These are phyloP conservation scores for Tremellales sp. DNA, from an alignment of 1,284 basidiomycete genomes.

Conservation along the genomic window DNA sequence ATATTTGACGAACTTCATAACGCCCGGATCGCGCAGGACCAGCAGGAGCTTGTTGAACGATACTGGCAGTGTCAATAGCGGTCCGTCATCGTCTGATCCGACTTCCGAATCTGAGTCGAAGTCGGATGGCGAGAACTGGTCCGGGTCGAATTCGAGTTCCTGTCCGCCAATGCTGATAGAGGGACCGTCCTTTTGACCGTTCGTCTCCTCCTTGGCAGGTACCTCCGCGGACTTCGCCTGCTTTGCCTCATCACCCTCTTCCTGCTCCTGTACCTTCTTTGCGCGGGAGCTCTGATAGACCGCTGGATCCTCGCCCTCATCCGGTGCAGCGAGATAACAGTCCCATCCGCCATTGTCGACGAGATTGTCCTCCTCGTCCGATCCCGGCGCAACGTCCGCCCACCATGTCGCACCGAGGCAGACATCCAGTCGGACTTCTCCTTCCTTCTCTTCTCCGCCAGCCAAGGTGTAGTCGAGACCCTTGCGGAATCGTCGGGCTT, in stretches of 20 bases:
- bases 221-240: conserved; percentile 3
- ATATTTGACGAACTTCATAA: conserved; percentile 92
- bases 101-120: conserved; percentile 55
- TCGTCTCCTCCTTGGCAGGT: conserved; percentile 4
- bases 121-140: conserved; percentile 47
- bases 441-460: conserved; percentile 68
- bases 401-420: conserved; percentile 86
- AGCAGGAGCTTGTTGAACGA: conserved; percentile 86
- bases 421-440: conserved; percentile 76
- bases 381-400: conserved; percentile 47
- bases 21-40: conserved; percentile 86
- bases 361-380: conserved; percentile 49
- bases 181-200: conserved; percentile 19
- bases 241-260: conserved; percentile 14
- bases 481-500: conserved; percentile 83
- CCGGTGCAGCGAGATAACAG: conserved; percentile 92
- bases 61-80: conserved; percentile 82
- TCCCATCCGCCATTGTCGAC: conserved; percentile 88
- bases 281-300: conserved; percentile 69
- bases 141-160: conserved; percentile 48
- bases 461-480: conserved; percentile 95
- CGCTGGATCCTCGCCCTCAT: conserved; percentile 89
- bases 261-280: conserved; percentile 33
- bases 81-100: conserved; percentile 65
- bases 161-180: conserved; percentile 35